Base-by-base conservation (phyloP, 495 filamentous ascomycete species). In the Aspergillus avenaceus region DNA sequence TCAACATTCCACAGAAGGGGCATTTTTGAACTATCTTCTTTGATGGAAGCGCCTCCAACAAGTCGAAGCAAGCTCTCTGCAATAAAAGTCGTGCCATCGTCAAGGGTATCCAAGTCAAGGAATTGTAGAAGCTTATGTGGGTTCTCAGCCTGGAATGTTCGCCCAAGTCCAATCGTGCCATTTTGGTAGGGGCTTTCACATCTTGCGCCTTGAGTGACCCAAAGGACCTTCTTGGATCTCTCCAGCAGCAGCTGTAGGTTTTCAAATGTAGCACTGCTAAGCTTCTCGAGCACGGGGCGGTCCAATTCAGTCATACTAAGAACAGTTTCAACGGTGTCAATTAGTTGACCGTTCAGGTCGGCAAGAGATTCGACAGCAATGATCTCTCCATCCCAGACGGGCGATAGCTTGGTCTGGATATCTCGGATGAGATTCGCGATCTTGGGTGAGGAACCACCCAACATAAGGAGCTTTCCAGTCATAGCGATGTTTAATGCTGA, bases 1-100 rank as follows among this genome's bases (percentile, higher is more conserved):
- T 72, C 67, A 8, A 32, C 47, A 13, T 50, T 48, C 63, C 63
- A 67, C 8, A 69, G 45, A 5, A 52, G 41, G 3, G 41, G 9
- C 7, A 1, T 28, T 25, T 28, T 16, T 16, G 41, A 16, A 29
- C 23, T 45, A 29, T 27, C 24, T 3, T 45, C 21, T n/a, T n/a
- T 38, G 5, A 26, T 26, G 38, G 5, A 19, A 11, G 38, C 38
- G 18, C 18, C 19, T 6, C n/a, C 38, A 9, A 41, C 19, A 9
- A 41, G 38, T 23, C 19, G n/a, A 9, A 41, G 9, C 14, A 41
- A 41, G 19, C 18, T 41, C 19, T 41, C 38, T 23, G 19, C 38
- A 24, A 41, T 41, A 4, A 22, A 5, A 5, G 26, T 5, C 26
- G 5, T 11, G 26, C 4, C 38, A 19, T 22, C 38, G 7, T 24